A percentile compares a stretch with the other conserved stretches of the same genome.
Evolutionary conservation across 257 asterid species (phyloP).

Genomic region (Solanum ossicruentum): DNA sequence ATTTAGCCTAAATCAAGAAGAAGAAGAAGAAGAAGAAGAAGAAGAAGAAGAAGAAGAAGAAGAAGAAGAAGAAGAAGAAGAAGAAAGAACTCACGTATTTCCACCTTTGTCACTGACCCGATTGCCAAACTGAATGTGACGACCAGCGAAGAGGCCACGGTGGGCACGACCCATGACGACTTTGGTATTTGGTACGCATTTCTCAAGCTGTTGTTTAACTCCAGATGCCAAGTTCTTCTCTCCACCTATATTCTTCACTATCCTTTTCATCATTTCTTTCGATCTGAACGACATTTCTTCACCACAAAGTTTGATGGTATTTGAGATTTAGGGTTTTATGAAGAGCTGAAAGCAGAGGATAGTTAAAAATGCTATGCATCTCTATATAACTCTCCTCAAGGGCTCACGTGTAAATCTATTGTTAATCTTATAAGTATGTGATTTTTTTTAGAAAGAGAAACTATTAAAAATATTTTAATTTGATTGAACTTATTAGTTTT

Average conservation of each 20-base stretch:
- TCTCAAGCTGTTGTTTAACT: constrained; percentile 44
- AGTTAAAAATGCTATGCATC: too few species aligned
- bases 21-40: neutral
- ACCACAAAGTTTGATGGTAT: too few species aligned
- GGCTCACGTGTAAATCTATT: too few species aligned
- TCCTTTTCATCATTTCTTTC: constrained; percentile 68
- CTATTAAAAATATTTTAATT: too few species aligned
- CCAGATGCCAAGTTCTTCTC: constrained; percentile 71
- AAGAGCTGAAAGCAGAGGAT: too few species aligned
- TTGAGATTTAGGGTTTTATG: neutral
- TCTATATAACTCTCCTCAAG: too few species aligned
- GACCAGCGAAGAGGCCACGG: constrained; percentile 86
- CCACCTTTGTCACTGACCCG: constrained; percentile 90
- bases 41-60: too few species aligned
- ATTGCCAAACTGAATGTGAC: constrained; percentile 88
- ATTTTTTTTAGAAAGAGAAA: too few species aligned
- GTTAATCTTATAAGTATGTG: too few species aligned
- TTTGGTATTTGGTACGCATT: constrained; percentile 47
- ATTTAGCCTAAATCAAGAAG: neutral
- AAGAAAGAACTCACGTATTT: constrained; percentile 45
- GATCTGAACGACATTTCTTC: constrained; percentile 67
- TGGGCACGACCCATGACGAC: constrained; percentile 90
- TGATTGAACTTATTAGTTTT: too few species aligned
- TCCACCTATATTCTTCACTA: constrained; percentile 70
- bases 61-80: too few species aligned